These are phyloP conservation scores for Carex sylvatica DNA, from an alignment of 202 grass and related monocot species.

Conservation along the genomic window DNA sequence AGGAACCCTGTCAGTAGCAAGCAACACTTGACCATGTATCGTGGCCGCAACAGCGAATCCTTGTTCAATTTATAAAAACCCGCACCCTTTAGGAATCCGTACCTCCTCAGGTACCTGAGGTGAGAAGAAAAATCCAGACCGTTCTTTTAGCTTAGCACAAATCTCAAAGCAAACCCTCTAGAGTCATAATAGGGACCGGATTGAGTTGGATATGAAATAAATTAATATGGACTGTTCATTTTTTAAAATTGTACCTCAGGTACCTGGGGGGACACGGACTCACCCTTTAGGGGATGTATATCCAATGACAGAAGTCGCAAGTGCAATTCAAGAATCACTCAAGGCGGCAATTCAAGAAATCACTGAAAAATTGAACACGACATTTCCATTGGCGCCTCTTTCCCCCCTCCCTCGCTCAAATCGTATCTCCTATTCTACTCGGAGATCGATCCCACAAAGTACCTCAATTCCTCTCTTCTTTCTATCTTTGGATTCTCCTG, in stretches of 20 bases:
- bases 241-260: too few relatives aligned
- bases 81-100: background rate
- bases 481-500: background rate
- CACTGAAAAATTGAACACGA: slow-evolving; percentile 19
- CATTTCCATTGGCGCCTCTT: slow-evolving; percentile 20
- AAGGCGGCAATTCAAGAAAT: slow-evolving; percentile 22
- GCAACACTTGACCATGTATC: background rate
- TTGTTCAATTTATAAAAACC: background rate
- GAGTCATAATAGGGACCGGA: too few relatives aligned
- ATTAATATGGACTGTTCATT: too few relatives aligned
- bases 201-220: too few relatives aligned
- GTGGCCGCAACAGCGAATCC: background rate
- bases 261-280: too few relatives aligned
- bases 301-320: background rate
- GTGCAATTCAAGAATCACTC: background rate
- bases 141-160: too few relatives aligned
- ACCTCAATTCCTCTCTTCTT: background rate
- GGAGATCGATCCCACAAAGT: background rate
- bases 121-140: too few relatives aligned
- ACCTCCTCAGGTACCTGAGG: too few relatives aligned
- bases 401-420: background rate
- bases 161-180: too few relatives aligned
- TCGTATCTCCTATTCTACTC: background rate
- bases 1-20: background rate
- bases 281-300: background rate